Evolutionary conservation across 2,329 filamentous ascomycete genomes (phyloP).

Genomic region (Aspergillus quadrilineatus): DNA sequence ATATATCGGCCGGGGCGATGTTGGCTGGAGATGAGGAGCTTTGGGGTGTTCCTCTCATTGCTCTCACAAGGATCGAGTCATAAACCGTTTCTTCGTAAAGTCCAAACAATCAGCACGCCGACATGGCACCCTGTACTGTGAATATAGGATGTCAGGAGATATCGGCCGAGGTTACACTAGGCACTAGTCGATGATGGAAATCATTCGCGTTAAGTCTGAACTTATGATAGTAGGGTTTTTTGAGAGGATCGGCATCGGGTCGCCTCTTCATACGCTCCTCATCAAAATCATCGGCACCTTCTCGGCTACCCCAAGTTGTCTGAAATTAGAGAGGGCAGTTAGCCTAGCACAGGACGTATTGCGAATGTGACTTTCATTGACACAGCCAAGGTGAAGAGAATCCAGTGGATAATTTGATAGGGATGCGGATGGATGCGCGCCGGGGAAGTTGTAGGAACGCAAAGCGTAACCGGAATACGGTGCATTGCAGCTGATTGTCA

Average conservation of each 20-base stretch:
- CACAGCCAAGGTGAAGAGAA: conserved; percentile 1
- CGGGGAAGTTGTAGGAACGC: conserved; percentile 1
- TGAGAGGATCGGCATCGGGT: conserved; percentile 36
- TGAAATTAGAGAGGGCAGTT: conserved; percentile 39
- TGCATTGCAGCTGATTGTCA: neutral
- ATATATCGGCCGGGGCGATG: neutral
- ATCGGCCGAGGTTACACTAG: conserved; percentile 1
- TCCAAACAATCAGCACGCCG: neutral
- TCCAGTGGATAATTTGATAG: too few relatives aligned
- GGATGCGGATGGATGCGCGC: neutral
- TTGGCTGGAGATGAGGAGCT: neutral
- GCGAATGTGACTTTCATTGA: conserved; percentile 4
- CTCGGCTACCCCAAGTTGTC: conserved; percentile 95
- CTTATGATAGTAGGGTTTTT: conserved; percentile 33
- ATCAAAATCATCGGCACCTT: conserved; percentile 84
- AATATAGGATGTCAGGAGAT: neutral
- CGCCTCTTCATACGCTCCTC: conserved; percentile 62
- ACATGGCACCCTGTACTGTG: neutral
- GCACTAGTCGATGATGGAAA: conserved; percentile 8
- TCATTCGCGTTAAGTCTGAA: conserved; percentile 28
- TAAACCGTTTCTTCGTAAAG: conserved; percentile 13
- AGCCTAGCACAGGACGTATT: conserved; percentile 1
- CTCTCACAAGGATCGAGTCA: neutral
- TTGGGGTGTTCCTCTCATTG: neutral
- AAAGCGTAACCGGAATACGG: neutral